Evolutionary conservation across 805 yeast species (phyloP), one percentile per base, ranked within the genome.

Genomic region (Suhomyces prunicola): DNA sequence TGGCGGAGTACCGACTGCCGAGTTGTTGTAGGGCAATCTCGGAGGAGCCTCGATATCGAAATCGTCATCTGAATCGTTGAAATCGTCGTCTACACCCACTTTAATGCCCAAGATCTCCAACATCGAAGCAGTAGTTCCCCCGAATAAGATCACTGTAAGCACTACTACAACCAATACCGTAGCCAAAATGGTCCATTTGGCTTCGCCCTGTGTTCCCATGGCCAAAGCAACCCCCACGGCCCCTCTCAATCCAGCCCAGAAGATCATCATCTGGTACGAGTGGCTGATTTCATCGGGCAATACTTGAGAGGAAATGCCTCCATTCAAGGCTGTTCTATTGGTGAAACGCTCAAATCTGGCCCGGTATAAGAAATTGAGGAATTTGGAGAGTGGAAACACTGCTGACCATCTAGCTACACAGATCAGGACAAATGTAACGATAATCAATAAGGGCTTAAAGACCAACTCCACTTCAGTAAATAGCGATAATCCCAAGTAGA

Each of bases 201-300:
- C 85, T 64, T 93, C 97, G 55, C 98, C 99, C 71, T 90, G 96
- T 41, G 94, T 75, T 12, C 99, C 99, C 85, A 96, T 90, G 0
- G 99, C 99, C 63, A 94, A 80, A 0, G 99, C 99, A 4, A 94
- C 99, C 58, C 99, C 99, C 35, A 94, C 99, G 0, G 99, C 99
- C 54, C 99, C 99, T 65, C 99, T 80, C 52, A 94, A 77, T 3
- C 99, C 99, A 2, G 99, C 99, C 99, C 99, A 94, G 69, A 94
- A 94, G 48, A 93, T 90, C 99, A 94, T 94, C 89, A 91, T 90
- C 72, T 94, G 99, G 70, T 94, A 94, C 56, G 87, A 90, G 63
- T 90, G 93, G 24, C 97, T 94, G 56, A 94, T 91, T 71, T 93
- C 98, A 62, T 91, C 97, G 1, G 88, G 87, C 9, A 80, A 72